These are phyloP conservation scores for Penicillium parvum DNA, from an alignment of 495 filamentous ascomycete species.

Conservation along the genomic window DNA sequence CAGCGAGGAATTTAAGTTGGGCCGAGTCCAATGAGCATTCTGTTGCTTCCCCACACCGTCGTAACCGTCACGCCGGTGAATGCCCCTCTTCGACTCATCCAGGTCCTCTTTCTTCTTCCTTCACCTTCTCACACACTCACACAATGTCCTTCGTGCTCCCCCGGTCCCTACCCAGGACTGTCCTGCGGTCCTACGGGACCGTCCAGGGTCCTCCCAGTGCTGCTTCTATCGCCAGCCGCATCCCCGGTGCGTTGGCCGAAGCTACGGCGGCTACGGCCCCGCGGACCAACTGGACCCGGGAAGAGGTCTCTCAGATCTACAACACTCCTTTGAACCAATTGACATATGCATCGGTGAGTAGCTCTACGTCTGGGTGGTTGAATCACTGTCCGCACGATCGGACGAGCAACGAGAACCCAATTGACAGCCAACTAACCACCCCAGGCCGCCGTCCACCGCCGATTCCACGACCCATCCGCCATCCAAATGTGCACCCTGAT, in stretches of 20 bases:
- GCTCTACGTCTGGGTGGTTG: background rate
- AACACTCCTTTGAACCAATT: constrained; percentile 73
- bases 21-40: background rate
- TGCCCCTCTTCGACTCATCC: constrained; percentile 9
- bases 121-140: constrained; percentile 8
- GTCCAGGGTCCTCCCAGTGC: constrained; percentile 37
- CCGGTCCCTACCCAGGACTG: constrained; percentile 27
- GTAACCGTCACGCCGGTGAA: constrained; percentile 22
- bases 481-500: constrained; percentile 88
- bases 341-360: constrained; percentile 64
- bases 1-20: constrained; percentile 6
- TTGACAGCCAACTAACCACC: constrained; percentile 2
- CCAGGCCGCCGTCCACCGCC: constrained; percentile 68
- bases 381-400: background rate
- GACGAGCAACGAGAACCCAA: background rate
- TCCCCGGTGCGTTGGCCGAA: constrained; percentile 40
- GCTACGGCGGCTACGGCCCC: constrained; percentile 55
- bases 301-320: constrained; percentile 72
- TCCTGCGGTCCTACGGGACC: constrained; percentile 39
- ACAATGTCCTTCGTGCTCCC: constrained; percentile 30
- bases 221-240: constrained; percentile 29
- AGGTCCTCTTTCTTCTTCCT: constrained; percentile 3
- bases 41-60: constrained; percentile 16
- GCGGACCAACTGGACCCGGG: constrained; percentile 70
- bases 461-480: constrained; percentile 71